Evolutionary conservation across 306 rosid species (phyloP).

Genomic region (Ormosia semicastrata): DNA sequence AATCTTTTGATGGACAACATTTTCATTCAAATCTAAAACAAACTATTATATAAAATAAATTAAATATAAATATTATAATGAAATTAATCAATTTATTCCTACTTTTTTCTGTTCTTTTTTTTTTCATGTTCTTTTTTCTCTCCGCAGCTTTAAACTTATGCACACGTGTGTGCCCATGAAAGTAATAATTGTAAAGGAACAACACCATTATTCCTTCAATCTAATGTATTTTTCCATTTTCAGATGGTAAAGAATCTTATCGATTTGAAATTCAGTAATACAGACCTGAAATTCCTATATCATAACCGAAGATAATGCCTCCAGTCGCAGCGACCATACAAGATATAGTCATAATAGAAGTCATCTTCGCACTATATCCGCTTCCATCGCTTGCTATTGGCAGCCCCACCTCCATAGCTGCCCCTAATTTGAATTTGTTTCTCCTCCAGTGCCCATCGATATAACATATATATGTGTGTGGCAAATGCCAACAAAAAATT

Average conservation of each 20-base stretch:
- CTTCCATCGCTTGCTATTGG: conserved; percentile 23
- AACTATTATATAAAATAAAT: too few species aligned
- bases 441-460: neutral
- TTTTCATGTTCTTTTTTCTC: too few species aligned
- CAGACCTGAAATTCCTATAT: conserved; percentile 63
- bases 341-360: conserved; percentile 44
- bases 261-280: neutral
- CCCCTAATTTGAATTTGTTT: neutral
- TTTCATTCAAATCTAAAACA: too few species aligned
- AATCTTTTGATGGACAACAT: too few species aligned
- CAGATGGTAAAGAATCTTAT: neutral
- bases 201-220: neutral
- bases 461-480: neutral
- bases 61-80: too few species aligned
- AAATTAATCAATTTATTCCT: too few species aligned
- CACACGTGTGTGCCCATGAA: too few species aligned
- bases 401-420: conserved; percentile 56
- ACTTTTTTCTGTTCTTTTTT: too few species aligned
- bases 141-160: too few species aligned
- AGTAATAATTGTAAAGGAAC: too few species aligned
- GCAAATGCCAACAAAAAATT: neutral
- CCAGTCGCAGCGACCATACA: conserved; percentile 66
- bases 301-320: conserved; percentile 69
- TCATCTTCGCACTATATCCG: conserved; percentile 54
- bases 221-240: neutral